Evolutionary conservation across 2,329 filamentous ascomycete species (phyloP), one percentile per base, ranked within the genome.

Genomic region (Knufia petricola): DNA sequence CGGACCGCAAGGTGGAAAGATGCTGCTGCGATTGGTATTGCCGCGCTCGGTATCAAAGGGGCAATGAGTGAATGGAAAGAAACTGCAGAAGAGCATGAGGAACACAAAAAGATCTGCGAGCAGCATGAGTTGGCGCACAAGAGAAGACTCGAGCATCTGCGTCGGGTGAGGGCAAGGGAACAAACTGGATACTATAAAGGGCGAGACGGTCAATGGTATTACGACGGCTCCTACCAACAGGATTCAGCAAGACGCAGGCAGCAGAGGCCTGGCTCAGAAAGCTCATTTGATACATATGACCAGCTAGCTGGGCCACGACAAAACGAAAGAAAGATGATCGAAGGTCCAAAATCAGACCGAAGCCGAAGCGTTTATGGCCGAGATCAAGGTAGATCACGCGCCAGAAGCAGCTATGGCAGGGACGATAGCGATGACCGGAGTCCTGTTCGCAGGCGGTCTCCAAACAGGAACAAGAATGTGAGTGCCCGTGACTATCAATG

Each of bases 1-100:
- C 73, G 74, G 19, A 82, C 81, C 61, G 78, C 78, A 43, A 76
- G 77, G 64, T 66, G 82, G 42, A 74, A 79, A 61, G 80, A 84
- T 64, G 77, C 74, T 20, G 77, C 81, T 12, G 78, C 77, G 52
- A 71, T 84, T 26, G 80, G 80, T 54, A 77, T 85, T 58, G 79
- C 81, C 20, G 79, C 78, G n/a, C 69, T 84, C 44, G 80, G 81
- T 61, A 81, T 84, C 68, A 82, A 82, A 63, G 75, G 76, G 49
- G 80, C 81, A 8, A 72, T 79, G 59, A 72, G 70, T 3, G 79
- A 83, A 62, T 84, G 81, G 78, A 81, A 82, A 63, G 77, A 83
- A 60, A 79, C 80, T 64, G 76, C 78, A 49, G 75, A 81, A 63
- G 75, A 82, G 62, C 72, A 77, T 52, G 73, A 74, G 55, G 71